Evolutionary conservation across 148 eudicot genomes (phyloP).

Genomic region (Talinum fruticosum): DNA sequence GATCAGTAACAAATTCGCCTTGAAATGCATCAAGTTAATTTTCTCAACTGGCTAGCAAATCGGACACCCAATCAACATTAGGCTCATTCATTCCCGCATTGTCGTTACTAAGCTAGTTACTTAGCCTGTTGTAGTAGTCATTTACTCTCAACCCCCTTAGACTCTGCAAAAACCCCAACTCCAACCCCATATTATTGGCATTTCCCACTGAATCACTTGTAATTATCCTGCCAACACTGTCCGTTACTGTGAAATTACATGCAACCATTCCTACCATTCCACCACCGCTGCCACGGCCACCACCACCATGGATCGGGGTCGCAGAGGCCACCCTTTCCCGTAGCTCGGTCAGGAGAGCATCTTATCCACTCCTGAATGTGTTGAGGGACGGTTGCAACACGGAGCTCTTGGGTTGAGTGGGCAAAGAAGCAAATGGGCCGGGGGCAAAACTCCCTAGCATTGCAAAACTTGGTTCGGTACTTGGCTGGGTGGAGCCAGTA

Average conservation of each 20-base stretch:
- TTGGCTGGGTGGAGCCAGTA: constrained; percentile 32
- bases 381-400: background rate
- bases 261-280: constrained; percentile 7
- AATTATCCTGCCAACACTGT: background rate
- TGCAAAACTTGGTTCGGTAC: constrained; percentile 23
- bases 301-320: background rate
- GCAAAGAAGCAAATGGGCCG: constrained; percentile 24
- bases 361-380: background rate
- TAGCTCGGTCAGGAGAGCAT: background rate
- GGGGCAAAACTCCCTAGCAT: constrained; percentile 8
- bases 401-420: constrained; percentile 6
- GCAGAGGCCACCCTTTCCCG: background rate
- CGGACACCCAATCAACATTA: constrained; percentile 18
- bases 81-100: constrained; percentile 5
- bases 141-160: constrained; percentile 6
- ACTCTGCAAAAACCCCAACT: constrained; percentile 14
- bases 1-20: background rate
- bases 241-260: background rate
- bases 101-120: background rate
- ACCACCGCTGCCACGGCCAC: background rate
- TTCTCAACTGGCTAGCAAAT: constrained; percentile 13
- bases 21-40: background rate
- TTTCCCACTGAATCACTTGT: background rate
- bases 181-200: background rate
- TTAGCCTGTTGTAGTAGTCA: constrained; percentile 11